Percentiles rank a stretch among this genome's conserved stretches.
These are phyloP conservation scores for Hypoxylon sp. DNA, from an alignment of 2,329 filamentous ascomycete genomes.

Conservation along the genomic window DNA sequence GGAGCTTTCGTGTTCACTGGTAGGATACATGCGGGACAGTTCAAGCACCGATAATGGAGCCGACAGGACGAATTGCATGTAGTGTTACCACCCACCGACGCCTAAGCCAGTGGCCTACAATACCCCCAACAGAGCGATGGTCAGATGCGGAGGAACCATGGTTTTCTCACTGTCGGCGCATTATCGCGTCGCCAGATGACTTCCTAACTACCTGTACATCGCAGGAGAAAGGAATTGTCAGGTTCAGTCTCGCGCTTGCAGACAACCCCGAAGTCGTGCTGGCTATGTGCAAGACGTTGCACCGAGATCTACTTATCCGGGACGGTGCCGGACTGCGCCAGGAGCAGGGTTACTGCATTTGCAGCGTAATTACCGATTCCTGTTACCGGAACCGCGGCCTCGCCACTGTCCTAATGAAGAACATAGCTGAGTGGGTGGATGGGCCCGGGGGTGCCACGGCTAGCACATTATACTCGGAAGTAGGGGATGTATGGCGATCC, in stretches of 20 bases:
- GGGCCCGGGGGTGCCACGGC: constrained; percentile 38
- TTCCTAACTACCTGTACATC: background rate
- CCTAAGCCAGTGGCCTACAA: too few species aligned
- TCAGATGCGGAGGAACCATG: too few species aligned
- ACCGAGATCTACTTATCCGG: constrained; percentile 40
- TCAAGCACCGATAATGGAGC: constrained; percentile 2
- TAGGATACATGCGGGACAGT: background rate
- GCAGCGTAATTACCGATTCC: constrained; percentile 39
- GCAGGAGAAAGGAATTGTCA: background rate
- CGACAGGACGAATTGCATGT: background rate
- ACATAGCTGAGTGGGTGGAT: constrained; percentile 43
- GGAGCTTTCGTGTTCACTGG: background rate
- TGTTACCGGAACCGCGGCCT: constrained; percentile 40
- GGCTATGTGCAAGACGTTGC: constrained; percentile 45
- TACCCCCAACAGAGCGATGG: background rate
- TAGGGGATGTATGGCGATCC: constrained; percentile 33
- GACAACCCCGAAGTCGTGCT: constrained; percentile 33
- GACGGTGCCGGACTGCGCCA: constrained; percentile 11
- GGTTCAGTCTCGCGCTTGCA: constrained; percentile 32
- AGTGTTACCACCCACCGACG: background rate
- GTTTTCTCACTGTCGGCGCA: background rate
- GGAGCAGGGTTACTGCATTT: constrained; percentile 42
- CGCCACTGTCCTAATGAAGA: constrained; percentile 35
- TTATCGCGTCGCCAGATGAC: background rate
- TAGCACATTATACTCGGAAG: constrained; percentile 45